Conservation (phyloP, 2,329 filamentous ascomycete species). For the Cordyceps militaris region DNA sequence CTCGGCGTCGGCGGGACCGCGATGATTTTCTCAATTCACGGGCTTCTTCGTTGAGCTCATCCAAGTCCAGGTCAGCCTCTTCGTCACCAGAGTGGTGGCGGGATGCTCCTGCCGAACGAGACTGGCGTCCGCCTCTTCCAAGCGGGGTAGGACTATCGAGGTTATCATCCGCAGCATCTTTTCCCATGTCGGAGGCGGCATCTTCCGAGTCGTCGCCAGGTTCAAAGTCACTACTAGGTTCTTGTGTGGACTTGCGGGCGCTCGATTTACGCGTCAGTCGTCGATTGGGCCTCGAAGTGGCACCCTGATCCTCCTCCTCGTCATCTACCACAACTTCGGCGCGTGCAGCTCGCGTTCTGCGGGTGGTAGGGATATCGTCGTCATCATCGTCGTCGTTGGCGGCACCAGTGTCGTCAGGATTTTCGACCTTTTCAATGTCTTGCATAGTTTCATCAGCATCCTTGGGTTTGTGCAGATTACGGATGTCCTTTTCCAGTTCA, state of each 20-base stretch:
- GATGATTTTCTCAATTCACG: slow-evolving; percentile 53
- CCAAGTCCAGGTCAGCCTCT: slow-evolving; percentile 51
- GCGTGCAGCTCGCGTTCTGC: slow-evolving; percentile 37
- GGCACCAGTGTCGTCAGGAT: slow-evolving; percentile 18
- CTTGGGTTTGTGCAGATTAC: slow-evolving; percentile 23
- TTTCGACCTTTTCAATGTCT: slow-evolving; percentile 19
- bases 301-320: slow-evolving; percentile 23
- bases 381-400: slow-evolving; percentile 34
- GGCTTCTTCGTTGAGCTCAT: slow-evolving; percentile 60
- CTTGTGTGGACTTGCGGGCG: slow-evolving; percentile 39
- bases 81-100: slow-evolving; percentile 49
- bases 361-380: slow-evolving; percentile 41
- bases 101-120: slow-evolving; percentile 39
- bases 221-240: slow-evolving; percentile 55
- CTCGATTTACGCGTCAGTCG: slow-evolving; percentile 42
- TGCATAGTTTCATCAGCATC: slow-evolving; percentile 25
- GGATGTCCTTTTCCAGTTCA: slow-evolving; percentile 31
- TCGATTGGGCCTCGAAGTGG: slow-evolving; percentile 29
- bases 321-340: slow-evolving; percentile 23
- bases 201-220: slow-evolving; percentile 53
- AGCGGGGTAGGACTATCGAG: slow-evolving; percentile 43
- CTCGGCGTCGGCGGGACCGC: slow-evolving; percentile 43
- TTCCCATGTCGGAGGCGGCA: slow-evolving; percentile 36
- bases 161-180: slow-evolving; percentile 37
- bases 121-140: slow-evolving; percentile 36